Evolutionary conservation across 257 asterid species (phyloP).

Genomic region (Vinca minor): DNA sequence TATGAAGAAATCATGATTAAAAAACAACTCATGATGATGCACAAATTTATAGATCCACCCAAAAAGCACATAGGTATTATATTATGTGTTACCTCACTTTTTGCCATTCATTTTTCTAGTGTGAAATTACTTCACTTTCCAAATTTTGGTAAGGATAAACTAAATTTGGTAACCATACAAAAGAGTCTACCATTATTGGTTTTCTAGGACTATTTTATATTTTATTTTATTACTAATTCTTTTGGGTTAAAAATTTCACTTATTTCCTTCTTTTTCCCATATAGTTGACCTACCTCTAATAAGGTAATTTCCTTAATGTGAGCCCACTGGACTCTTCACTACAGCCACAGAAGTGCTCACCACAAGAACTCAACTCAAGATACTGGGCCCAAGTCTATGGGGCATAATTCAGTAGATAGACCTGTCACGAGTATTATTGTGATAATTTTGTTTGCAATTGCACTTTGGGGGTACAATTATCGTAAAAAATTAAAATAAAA

Average conservation of each 20-base stretch:
- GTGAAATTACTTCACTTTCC: not conserved
- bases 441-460: too few relatives aligned
- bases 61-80: too few relatives aligned
- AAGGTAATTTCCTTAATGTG: not conserved
- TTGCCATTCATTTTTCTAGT: too few relatives aligned
- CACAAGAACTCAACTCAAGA: too few relatives aligned
- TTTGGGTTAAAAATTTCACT: not conserved
- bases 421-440: too few relatives aligned
- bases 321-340: conserved; percentile 1
- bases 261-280: not conserved
- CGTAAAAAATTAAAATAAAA: too few relatives aligned
- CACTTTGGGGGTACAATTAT: too few relatives aligned
- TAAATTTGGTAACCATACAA: not conserved
- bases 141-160: not conserved
- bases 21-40: too few relatives aligned
- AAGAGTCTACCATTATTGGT: not conserved
- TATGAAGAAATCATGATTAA: too few relatives aligned
- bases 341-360: not conserved
- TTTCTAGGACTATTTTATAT: not conserved
- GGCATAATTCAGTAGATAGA: too few relatives aligned
- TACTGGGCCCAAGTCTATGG: not conserved
- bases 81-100: not conserved
- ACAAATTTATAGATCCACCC: too few relatives aligned
- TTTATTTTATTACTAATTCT: too few relatives aligned
- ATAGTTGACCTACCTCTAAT: not conserved